phyloP scores from a whole-genome alignment of 768 basidiomycete species.

The Chiua virens region DNA sequence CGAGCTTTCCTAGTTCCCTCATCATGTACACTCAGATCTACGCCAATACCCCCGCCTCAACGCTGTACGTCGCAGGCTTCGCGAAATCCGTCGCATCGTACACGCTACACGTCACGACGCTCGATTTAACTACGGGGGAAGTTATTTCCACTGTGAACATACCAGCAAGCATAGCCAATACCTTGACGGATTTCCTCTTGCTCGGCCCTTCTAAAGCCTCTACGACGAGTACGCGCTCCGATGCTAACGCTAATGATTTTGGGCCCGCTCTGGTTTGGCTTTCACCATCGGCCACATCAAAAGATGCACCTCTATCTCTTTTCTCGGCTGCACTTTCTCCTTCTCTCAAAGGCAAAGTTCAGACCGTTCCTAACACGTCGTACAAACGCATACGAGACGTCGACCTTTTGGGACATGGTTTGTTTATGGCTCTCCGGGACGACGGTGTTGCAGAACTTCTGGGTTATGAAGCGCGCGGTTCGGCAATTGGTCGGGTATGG shows the following conservation, averaged over 20 bases:
- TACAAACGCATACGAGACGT: constrained; percentile 63
- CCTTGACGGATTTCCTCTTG: constrained; percentile 36
- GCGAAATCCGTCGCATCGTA: constrained; percentile 45
- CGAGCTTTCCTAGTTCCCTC: constrained; percentile 47
- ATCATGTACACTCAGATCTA: constrained; percentile 65
- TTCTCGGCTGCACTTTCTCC: constrained; percentile 48
- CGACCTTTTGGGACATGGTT: constrained; percentile 53
- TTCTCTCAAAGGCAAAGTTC: constrained; percentile 48
- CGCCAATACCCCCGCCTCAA: constrained; percentile 45
- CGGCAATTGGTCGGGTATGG: constrained; percentile 46
- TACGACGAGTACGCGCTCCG: neutral
- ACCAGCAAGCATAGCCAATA: constrained; percentile 47
- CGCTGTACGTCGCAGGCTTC: constrained; percentile 58
- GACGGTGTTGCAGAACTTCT: constrained; percentile 61
- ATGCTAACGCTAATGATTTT: neutral
- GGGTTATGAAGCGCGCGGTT: constrained; percentile 39
- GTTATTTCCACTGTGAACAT: constrained; percentile 50
- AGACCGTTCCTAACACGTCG: constrained; percentile 39
- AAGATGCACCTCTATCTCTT: constrained; percentile 14
- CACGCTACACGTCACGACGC: constrained; percentile 64
- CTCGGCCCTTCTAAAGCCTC: constrained; percentile 26
- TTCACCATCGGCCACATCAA: constrained; percentile 14
- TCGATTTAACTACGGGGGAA: constrained; percentile 55
- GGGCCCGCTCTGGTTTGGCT: constrained; percentile 37
- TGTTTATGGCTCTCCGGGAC: constrained; percentile 56